These are phyloP conservation scores for Corymbia maculata DNA, from an alignment of 345 rosid species.

Conservation along the genomic window DNA sequence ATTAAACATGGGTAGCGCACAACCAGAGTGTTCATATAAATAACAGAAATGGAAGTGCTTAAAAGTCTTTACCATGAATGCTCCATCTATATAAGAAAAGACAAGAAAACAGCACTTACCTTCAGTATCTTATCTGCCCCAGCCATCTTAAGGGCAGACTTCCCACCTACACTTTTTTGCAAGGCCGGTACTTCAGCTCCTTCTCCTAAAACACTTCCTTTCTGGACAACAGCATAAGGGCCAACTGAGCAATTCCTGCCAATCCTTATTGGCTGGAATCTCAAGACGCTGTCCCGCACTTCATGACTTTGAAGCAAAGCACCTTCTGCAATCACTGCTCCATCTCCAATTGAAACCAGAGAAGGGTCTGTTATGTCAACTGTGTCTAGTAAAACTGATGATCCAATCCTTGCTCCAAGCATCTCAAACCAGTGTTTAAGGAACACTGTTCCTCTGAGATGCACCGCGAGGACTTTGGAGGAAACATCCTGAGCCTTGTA, in stretches of 20 bases:
- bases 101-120: constrained; percentile 6
- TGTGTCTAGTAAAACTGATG: constrained; percentile 50
- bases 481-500: constrained; percentile 51
- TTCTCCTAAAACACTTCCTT: constrained; percentile 42
- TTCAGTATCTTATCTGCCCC: constrained; percentile 6
- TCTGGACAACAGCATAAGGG: constrained; percentile 54
- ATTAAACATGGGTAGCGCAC: background rate
- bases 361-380: constrained; percentile 58
- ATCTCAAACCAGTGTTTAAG: constrained; percentile 59
- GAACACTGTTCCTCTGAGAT: constrained; percentile 53
- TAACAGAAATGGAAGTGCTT: background rate
- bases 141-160: constrained; percentile 8
- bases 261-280: constrained; percentile 40
- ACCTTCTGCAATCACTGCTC: constrained; percentile 54
- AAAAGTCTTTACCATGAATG: background rate
- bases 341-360: constrained; percentile 54
- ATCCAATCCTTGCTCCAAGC: constrained; percentile 56
- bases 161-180: constrained; percentile 42
- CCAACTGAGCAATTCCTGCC: constrained; percentile 39
- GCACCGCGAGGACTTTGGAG: constrained; percentile 48
- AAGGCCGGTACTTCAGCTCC: constrained; percentile 32
- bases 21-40: background rate
- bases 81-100: background rate
- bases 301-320: constrained; percentile 57
- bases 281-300: constrained; percentile 39